These are phyloP conservation scores for Talaromyces wortmannii DNA, from an alignment of 495 filamentous ascomycete genomes.

Conservation along the genomic window DNA sequence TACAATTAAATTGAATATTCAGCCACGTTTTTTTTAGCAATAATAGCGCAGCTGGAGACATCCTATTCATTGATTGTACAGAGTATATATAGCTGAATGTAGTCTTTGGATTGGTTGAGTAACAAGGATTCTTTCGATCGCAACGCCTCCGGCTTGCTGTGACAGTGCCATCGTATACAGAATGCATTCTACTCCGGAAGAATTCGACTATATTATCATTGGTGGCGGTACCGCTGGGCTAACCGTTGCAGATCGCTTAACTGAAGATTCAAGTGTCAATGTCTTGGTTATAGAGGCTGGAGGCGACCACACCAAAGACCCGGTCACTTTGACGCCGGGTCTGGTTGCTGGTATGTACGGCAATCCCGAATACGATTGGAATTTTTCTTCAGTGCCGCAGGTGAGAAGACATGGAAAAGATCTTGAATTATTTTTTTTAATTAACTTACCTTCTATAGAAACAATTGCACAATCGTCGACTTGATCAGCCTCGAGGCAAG, in stretches of 20 bases:
- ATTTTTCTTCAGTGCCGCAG: conserved; percentile 41
- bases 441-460: no score
- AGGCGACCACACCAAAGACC: conserved; percentile 36
- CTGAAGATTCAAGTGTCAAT: conserved; percentile 25
- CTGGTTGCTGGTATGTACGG: conserved; percentile 34
- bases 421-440: no score
- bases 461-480: conserved; percentile 12
- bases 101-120: no score
- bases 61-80: no score
- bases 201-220: conserved; percentile 26
- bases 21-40: no score
- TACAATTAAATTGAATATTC: no score
- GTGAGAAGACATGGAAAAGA: conserved; percentile 12
- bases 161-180: neutral
- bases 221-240: conserved; percentile 41
- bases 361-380: conserved; percentile 49
- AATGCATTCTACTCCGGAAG: conserved; percentile 4
- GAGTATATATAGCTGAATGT: no score
- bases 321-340: conserved; percentile 37
- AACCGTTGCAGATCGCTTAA: conserved; percentile 39
- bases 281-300: conserved; percentile 53
- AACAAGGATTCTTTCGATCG: no score
- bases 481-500: conserved; percentile 41
- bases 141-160: no score
- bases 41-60: no score